Base-by-base conservation (phyloP, 1,284 basidiomycete species). In the Hymenochaete sp. region DNA sequence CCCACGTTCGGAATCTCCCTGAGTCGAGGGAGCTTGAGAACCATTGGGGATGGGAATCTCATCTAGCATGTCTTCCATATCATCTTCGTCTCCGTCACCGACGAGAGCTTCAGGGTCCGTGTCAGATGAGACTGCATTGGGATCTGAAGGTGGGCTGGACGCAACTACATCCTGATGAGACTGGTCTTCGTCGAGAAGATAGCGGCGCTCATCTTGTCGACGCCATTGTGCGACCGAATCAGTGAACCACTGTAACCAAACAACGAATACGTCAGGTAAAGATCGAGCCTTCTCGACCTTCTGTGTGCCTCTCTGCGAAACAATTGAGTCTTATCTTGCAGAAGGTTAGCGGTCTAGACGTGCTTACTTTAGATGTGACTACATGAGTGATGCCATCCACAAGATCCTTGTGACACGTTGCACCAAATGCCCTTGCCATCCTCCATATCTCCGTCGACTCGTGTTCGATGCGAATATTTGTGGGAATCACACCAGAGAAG, bases 401-500 rank as follows among this genome's bases (percentile, higher is more conserved):
- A 19, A 97, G 61, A 45, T 86, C 79, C 13, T 74, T 76, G 29
- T 79, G 73, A 61, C 89, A 92, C 31, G 66, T 68, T 0, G 95
- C 95, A 13, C 95, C 95, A 57, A 96, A 98, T 61, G 86, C 81
- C 39, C 76, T 71, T 3, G 95, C 91, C 55, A 84, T 73, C 49
- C 77, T 74, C 93, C 93, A 98, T 42, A 92, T 79, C 53, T 95
- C 89, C 11, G 87, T 85, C 7, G 75, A 70, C 59, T 92, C 82
- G 22, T 89, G 83, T 49, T 68, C 42, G 18, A 51, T 43, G 21
- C 35, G 67, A 6, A 77, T 79, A 52, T 91, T 83, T 19, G 93
- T 76, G 1, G 95, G 93, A 47, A 98, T 93, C 36, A 98, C 80
- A 43, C 90, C 88, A 0, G 93, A 96, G 62, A 98, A 98, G 24